phyloP scores from a whole-genome alignment of 352 stramenopile species.

The Elongisporangium anandrum region DNA sequence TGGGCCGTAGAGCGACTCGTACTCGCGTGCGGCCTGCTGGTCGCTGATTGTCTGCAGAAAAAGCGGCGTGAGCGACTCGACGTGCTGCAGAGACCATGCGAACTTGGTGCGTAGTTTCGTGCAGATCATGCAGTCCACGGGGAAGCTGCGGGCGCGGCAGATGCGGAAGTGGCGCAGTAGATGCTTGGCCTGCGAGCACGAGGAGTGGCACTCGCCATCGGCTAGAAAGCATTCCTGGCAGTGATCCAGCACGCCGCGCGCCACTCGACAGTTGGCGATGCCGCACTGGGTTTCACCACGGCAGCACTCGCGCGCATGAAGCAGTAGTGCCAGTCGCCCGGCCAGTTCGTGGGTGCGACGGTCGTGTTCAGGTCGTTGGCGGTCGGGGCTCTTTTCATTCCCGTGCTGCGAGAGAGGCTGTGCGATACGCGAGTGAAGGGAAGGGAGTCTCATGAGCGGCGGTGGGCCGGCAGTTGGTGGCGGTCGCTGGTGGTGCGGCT shows the following conservation, averaged over 20 bases:
- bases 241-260: conserved; percentile 46
- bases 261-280: conserved; percentile 35
- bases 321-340: conserved; percentile 29
- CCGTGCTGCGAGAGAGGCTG: neutral
- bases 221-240: conserved; percentile 45
- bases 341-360: conserved; percentile 31
- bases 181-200: conserved; percentile 39
- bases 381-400: neutral
- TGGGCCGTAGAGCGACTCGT: neutral
- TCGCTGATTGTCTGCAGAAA: conserved; percentile 8
- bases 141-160: conserved; percentile 24
- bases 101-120: conserved; percentile 20
- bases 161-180: conserved; percentile 45
- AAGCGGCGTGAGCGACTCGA: conserved; percentile 29
- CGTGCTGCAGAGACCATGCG: conserved; percentile 30
- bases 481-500: neutral
- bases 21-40: neutral
- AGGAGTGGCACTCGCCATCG: conserved; percentile 34
- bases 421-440: neutral
- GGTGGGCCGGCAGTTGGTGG: neutral
- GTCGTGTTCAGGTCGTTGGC: neutral
- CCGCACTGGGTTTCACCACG: conserved; percentile 14
- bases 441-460: neutral
- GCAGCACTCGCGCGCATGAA: conserved; percentile 47
- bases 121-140: conserved; percentile 23